phyloP scores from a whole-genome alignment of 306 rosid genomes.

The Purshia tridentata region DNA sequence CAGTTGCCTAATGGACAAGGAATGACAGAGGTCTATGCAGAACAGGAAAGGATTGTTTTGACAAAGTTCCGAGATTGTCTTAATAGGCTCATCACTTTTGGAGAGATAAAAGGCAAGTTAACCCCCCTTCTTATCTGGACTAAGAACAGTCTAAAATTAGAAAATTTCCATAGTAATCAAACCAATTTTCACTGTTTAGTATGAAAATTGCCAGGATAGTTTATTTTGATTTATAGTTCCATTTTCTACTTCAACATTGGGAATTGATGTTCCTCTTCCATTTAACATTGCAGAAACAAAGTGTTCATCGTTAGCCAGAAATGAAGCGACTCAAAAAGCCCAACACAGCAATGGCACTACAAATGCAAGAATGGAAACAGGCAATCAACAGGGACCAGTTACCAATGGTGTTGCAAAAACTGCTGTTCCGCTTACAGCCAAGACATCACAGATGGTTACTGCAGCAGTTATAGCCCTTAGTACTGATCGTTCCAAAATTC shows the following conservation, averaged over 20 bases:
- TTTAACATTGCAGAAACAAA: conserved; percentile 63
- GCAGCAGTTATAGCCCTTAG: conserved; percentile 37
- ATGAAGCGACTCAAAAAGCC: conserved; percentile 50
- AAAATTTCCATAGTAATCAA: neutral
- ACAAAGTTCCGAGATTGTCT: conserved; percentile 85
- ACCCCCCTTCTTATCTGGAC: conserved; percentile 18
- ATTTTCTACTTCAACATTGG: neutral
- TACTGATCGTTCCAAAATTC: conserved; percentile 33
- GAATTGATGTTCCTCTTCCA: conserved; percentile 29
- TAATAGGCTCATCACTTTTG: conserved; percentile 82
- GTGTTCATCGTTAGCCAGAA: conserved; percentile 73
- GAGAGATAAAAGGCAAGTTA: conserved; percentile 92
- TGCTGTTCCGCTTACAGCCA: conserved; percentile 35
- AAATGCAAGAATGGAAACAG: conserved; percentile 44
- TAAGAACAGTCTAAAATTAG: neutral
- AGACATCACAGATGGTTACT: conserved; percentile 37
- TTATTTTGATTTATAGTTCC: neutral
- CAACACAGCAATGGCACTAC: conserved; percentile 43
- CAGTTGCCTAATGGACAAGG: conserved; percentile 71
- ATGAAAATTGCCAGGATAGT: neutral
- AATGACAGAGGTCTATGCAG: conserved; percentile 72
- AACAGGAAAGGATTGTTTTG: conserved; percentile 82
- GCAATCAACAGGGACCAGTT: conserved; percentile 34
- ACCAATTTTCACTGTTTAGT: neutral
- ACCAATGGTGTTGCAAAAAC: conserved; percentile 54